Evolutionary conservation across 192 early-diverging fungal species (phyloP), one percentile per base, ranked within the genome.

Genomic region (Rhizoclosmatium globosum): DNA sequence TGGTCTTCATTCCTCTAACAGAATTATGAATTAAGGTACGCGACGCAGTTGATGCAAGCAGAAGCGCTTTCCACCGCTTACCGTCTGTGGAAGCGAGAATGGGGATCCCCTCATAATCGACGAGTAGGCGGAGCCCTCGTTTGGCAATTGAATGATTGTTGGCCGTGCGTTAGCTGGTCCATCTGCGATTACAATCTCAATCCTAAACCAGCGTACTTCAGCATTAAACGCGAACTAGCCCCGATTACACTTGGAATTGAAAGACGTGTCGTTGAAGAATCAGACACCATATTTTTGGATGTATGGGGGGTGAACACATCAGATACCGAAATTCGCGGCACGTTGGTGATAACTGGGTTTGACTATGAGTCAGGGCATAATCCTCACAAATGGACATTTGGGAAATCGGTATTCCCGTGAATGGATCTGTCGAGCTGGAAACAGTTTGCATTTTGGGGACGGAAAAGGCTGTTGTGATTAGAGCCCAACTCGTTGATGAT

Each of bases 31-130:
- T 7, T 43, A 21, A 78, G 71, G 9, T 82, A 84, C 47, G 78
- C 78, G 2, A 82, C 78, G 6, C 84, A 85, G 59, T 65, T 85
- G 64, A 71, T 81, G 62, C 78, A 84, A 45, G 56, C 81, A 9
- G 81, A 84, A 67, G 79, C 78, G 6, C 47, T 84, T 15, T 74
- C 81, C 9, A 68, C 65, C 13, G 75, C 83, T 47, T 84, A 85
- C 48, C 60, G 79, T 19, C 61, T 17, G n/a, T 85, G 82, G 82
- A 82, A 74, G 59, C 82, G 83, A 19, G 77, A 85, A 46, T 85
- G 80, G 84, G 81, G 71, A 4, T 44, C 66, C 9, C 53, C 56
- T 9, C 53, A 64, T 17, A 44, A 84, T 13, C 43, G 68, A 4
- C 6, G 58, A 15, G 78, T 74, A 2, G 75, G 68, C 31, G 69